These are phyloP conservation scores for Monilinia aucupariae DNA, from an alignment of 2,329 filamentous ascomycete genomes.

Conservation along the genomic window DNA sequence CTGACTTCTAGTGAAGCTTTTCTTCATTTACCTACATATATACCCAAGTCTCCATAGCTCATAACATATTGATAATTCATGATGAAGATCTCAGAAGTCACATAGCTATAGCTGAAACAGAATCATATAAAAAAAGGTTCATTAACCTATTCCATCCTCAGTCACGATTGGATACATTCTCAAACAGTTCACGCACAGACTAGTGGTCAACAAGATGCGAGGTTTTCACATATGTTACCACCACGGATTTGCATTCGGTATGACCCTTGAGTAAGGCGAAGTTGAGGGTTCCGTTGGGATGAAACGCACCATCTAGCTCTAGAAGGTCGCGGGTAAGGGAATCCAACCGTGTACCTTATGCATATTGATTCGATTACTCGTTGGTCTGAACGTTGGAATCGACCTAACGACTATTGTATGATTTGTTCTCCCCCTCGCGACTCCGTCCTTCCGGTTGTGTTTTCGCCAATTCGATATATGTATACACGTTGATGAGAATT, in stretches of 20 bases:
- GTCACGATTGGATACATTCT: conserved; percentile 4
- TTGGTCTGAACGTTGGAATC: neutral
- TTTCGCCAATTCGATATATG: neutral
- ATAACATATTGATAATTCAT: neutral
- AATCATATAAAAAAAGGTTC: neutral
- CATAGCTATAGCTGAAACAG: no score
- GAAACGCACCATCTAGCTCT: conserved; percentile 2
- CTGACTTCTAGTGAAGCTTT: neutral
- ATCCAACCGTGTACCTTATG: conserved; percentile 3
- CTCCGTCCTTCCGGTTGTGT: neutral
- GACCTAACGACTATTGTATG: neutral
- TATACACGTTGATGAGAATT: neutral
- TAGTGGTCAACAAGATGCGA: conserved; percentile 9
- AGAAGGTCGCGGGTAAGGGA: neutral
- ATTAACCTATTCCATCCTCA: neutral
- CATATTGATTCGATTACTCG: neutral
- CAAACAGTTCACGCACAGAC: conserved; percentile 16
- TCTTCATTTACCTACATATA: neutral
- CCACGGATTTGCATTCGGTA: neutral
- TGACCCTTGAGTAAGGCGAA: neutral
- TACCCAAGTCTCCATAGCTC: neutral
- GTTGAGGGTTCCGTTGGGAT: neutral
- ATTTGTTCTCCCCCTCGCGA: neutral
- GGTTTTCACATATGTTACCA: neutral
- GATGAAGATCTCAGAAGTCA: no score